A percentile compares a stretch with the other conserved stretches of the same genome.
These are phyloP conservation scores for Colletotrichum navitas DNA, from an alignment of 2,329 filamentous ascomycete species.

Conservation along the genomic window DNA sequence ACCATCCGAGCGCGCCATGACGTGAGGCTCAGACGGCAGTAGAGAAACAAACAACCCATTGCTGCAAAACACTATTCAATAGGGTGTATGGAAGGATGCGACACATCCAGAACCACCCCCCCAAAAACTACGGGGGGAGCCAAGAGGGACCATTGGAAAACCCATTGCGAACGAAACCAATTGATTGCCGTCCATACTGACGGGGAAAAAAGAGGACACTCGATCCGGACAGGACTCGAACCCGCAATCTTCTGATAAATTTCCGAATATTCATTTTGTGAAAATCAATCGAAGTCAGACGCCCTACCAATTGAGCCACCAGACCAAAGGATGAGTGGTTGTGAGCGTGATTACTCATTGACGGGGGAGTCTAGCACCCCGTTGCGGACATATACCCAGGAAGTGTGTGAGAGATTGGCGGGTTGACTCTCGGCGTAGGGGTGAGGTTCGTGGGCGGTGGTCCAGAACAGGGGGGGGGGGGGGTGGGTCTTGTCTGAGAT, in stretches of 20 bases:
- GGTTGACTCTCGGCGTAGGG: no score
- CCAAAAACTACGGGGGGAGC: no score
- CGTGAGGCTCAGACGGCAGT: neutral
- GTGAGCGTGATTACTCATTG: conserved; percentile 8
- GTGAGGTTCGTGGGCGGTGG: no score
- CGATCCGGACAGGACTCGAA: conserved; percentile 11
- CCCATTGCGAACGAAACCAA: no score
- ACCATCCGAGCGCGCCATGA: neutral
- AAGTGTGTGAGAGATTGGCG: no score
- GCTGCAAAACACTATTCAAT: neutral
- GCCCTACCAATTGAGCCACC: conserved; percentile 8
- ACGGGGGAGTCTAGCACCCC: no score
- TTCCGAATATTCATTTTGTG: neutral
- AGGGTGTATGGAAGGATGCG: no score
- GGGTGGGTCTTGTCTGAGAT: no score
- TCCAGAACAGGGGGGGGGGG: no score
- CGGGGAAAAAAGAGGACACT: neutral
- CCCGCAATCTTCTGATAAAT: conserved; percentile 11
- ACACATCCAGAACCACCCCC: no score
- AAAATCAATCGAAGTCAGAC: conserved; percentile 13
- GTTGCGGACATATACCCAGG: neutral
- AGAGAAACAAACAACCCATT: neutral
- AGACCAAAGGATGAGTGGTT: conserved; percentile 5
- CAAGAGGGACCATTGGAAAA: no score
- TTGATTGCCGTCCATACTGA: no score